These are phyloP conservation scores for Cicer yamashitae DNA, from an alignment of 306 rosid species.

Conservation along the genomic window DNA sequence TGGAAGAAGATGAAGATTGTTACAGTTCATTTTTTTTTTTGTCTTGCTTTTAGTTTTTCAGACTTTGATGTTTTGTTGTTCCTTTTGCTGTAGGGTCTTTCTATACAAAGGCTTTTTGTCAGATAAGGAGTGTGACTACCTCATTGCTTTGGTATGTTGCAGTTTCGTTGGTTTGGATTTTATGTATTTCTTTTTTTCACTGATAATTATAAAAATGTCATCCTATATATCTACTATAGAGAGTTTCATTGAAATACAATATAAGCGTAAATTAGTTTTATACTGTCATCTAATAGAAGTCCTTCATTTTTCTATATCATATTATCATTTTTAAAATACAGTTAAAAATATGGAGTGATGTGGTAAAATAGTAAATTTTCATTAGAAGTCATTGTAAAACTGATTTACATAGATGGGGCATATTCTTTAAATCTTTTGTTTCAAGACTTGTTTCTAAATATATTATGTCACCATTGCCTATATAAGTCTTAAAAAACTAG, in stretches of 20 bases:
- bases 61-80: conserved; percentile 36
- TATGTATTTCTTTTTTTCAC: neutral
- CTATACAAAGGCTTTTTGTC: conserved; percentile 66
- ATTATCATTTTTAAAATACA: no score
- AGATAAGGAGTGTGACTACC: conserved; percentile 81
- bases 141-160: conserved; percentile 68
- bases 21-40: neutral
- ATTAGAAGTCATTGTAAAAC: no score
- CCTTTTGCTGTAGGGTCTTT: conserved; percentile 67
- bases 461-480: neutral
- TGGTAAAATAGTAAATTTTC: no score
- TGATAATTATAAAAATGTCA: neutral
- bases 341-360: no score
- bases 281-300: no score
- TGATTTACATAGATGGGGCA: no score
- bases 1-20: no score
- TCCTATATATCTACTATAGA: neutral
- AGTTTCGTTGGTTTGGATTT: neutral
- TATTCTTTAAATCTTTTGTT: neutral
- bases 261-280: neutral
- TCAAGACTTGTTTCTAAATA: neutral
- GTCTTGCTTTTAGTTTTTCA: conserved; percentile 2
- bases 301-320: no score
- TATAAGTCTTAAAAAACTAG: neutral
- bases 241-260: neutral